A percentile compares a stretch with the other conserved stretches of the same genome.
These are phyloP conservation scores for Fusarium concolor DNA, from an alignment of 2,329 filamentous ascomycete species.

Conservation along the genomic window DNA sequence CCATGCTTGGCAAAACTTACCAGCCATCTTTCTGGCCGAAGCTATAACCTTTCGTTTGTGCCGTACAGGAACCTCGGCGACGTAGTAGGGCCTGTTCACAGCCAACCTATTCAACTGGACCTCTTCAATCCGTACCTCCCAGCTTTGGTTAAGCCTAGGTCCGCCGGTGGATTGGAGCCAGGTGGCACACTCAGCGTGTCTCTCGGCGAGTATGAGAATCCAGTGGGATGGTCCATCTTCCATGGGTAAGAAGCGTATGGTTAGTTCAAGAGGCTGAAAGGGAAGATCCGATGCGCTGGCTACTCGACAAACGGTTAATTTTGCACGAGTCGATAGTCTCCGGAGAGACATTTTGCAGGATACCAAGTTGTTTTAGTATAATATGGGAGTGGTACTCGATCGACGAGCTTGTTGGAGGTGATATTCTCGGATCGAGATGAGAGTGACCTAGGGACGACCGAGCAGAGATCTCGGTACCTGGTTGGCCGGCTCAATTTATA, in stretches of 20 bases:
- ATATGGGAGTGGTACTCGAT: background rate
- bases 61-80: background rate
- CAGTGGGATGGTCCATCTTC: background rate
- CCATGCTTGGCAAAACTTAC: slow-evolving; percentile 16
- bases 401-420: background rate
- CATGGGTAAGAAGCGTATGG: background rate
- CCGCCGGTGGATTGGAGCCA: background rate
- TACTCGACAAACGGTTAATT: too few species aligned
- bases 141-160: background rate
- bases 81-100: background rate
- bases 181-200: background rate
- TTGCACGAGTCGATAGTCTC: background rate
- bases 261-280: background rate
- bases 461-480: background rate
- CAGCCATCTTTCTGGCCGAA: background rate
- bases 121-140: background rate
- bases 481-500: background rate
- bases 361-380: background rate
- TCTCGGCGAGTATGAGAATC: slow-evolving; percentile 17
- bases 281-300: background rate
- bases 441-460: background rate
- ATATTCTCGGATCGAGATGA: background rate
- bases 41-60: background rate
- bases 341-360: background rate
- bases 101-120: background rate